Conservation (phyloP, 345 rosid genomes). For the Eucalyptus curtisii region DNA sequence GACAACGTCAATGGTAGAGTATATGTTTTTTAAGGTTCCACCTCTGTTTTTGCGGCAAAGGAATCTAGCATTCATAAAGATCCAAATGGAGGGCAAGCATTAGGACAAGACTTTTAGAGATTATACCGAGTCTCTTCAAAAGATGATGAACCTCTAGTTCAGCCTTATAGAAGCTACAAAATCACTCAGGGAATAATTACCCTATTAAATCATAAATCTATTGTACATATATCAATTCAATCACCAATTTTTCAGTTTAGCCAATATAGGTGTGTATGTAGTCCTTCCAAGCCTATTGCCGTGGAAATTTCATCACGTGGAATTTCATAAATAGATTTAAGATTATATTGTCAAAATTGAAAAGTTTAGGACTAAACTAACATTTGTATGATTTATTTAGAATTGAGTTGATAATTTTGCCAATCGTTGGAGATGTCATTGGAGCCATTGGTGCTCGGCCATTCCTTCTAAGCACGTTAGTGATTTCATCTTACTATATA, state of each 20-base stretch:
- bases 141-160: neutral
- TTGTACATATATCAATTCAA: neutral
- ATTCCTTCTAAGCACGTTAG: rapidly evolving
- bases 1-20: neutral
- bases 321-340: rapidly evolving
- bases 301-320: rapidly evolving
- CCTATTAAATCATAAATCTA: neutral
- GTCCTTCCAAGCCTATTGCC: rapidly evolving
- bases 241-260: neutral
- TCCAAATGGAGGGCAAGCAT: neutral
- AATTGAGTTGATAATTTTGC: neutral
- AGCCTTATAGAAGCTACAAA: neutral
- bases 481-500: neutral
- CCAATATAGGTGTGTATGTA: rapidly evolving
- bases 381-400: rapidly evolving
- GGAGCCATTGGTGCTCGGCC: neutral
- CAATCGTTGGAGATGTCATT: neutral
- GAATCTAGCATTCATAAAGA: neutral
- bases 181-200: neutral
- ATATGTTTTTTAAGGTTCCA: neutral
- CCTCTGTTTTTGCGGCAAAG: neutral
- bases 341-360: neutral
- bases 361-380: rapidly evolving
- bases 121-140: neutral
- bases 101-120: neutral